A percentile compares a stretch with the other conserved stretches of the same genome.
These are phyloP conservation scores for Brassica incana DNA, from an alignment of 345 rosid species.

Conservation along the genomic window DNA sequence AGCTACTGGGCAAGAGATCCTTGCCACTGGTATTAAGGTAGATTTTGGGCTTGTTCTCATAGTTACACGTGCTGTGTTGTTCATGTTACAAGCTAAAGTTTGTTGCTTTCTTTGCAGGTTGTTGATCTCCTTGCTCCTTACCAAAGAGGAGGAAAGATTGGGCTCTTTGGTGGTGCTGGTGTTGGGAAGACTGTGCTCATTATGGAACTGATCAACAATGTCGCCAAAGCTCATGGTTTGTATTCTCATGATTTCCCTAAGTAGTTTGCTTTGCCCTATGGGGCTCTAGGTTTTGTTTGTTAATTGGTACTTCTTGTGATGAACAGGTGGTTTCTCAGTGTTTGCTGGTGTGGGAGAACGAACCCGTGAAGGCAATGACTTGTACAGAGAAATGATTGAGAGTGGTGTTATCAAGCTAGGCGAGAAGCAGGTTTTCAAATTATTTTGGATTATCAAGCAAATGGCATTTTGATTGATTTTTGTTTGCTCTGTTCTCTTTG, in stretches of 20 bases:
- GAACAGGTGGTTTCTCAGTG: constrained; percentile 95
- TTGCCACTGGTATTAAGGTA: constrained; percentile 94
- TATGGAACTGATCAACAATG: constrained; percentile 98
- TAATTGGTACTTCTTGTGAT: constrained; percentile 17
- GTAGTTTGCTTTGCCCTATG: neutral
- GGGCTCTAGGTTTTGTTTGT: neutral
- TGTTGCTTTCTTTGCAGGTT: constrained; percentile 48
- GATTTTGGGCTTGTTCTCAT: neutral
- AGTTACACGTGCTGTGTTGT: neutral
- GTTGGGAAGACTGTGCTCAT: constrained; percentile 98
- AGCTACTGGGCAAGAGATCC: constrained; percentile 95
- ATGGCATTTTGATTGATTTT: neutral
- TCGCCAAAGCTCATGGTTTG: constrained; percentile 95
- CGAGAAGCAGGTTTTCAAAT: constrained; percentile 74
- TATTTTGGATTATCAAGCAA: neutral
- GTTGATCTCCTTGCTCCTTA: constrained; percentile 98
- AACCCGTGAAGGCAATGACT: constrained; percentile 98
- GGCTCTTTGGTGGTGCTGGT: constrained; percentile 99
- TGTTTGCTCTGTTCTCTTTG: neutral
- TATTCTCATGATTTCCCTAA: neutral
- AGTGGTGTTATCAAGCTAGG: constrained; percentile 99
- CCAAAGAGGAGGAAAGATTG: constrained; percentile 99
- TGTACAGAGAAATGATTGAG: constrained; percentile 98
- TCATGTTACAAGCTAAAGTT: neutral
- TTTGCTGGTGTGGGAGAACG: constrained; percentile 99